These are phyloP conservation scores for Middelhovenomyces tepae DNA, from an alignment of 805 yeast species.

Conservation along the genomic window DNA sequence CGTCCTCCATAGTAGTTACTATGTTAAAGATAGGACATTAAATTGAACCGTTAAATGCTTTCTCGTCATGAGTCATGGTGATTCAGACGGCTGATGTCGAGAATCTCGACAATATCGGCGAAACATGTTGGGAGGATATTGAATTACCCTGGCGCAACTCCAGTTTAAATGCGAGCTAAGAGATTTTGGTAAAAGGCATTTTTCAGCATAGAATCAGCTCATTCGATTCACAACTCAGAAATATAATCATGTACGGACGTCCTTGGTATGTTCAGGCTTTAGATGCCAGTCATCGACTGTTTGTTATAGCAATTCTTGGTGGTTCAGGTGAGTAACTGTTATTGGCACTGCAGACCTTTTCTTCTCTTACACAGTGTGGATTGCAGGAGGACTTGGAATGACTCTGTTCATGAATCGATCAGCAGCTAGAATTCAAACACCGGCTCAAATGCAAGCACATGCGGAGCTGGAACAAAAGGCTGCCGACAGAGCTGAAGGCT, in stretches of 20 bases:
- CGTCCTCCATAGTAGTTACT: conserved; percentile 5
- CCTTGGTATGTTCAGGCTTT: conserved; percentile 73
- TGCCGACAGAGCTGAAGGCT: not conserved
- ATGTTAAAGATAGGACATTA: too few species aligned
- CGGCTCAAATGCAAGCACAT: conserved; percentile 1
- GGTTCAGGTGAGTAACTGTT: conserved; percentile 28
- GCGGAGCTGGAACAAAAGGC: not conserved
- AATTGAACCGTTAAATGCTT: too few species aligned
- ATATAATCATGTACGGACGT: conserved; percentile 22
- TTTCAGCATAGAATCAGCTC: too few species aligned
- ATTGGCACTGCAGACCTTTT: conserved; percentile 3
- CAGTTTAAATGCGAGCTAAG: too few species aligned
- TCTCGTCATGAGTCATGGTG: too few species aligned
- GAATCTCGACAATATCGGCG: too few species aligned
- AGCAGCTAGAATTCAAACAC: conserved; percentile 5
- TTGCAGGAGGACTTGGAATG: conserved; percentile 15
- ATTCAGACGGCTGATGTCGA: too few species aligned
- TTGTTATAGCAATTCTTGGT: conserved; percentile 60
- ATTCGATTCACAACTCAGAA: too few species aligned
- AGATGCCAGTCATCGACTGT: conserved; percentile 63
- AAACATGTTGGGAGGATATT: too few species aligned
- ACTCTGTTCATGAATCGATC: conserved; percentile 8
- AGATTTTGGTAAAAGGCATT: too few species aligned
- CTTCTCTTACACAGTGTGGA: conserved; percentile 1
- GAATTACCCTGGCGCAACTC: too few species aligned